Percentiles rank a stretch among this genome's conserved stretches.
These are phyloP conservation scores for Talaromyces adpressus DNA, from an alignment of 495 filamentous ascomycete species.

Conservation along the genomic window DNA sequence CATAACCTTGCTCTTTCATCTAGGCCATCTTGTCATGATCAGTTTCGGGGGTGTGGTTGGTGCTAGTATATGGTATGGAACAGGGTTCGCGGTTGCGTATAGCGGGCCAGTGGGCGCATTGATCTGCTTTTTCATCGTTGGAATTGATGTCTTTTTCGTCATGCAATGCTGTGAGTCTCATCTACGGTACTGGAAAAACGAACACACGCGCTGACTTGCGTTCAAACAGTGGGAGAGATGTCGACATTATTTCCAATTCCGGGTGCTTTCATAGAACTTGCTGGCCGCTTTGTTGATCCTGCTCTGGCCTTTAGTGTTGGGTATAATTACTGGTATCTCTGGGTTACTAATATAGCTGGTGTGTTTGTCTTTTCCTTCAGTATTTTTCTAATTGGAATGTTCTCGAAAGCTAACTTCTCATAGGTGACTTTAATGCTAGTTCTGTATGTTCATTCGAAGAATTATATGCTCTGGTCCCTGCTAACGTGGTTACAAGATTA, in stretches of 20 bases:
- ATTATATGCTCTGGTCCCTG: slow-evolving; percentile 60
- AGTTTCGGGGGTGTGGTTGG: slow-evolving; percentile 31
- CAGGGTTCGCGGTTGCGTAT: slow-evolving; percentile 51
- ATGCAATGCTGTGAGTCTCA: slow-evolving; percentile 25
- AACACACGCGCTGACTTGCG: not conserved
- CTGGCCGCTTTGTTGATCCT: slow-evolving; percentile 48
- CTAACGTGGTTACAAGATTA: slow-evolving; percentile 66
- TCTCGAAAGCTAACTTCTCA: slow-evolving; percentile 13
- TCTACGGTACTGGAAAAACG: not conserved
- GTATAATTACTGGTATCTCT: slow-evolving; percentile 54
- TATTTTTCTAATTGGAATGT: slow-evolving; percentile 43
- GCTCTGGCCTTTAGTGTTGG: slow-evolving; percentile 46
- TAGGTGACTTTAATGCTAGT: slow-evolving; percentile 31
- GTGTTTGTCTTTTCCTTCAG: slow-evolving; percentile 10
- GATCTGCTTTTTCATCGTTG: slow-evolving; percentile 57
- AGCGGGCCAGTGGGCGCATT: slow-evolving; percentile 57
- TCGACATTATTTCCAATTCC: slow-evolving; percentile 48
- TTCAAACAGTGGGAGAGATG: slow-evolving; percentile 44
- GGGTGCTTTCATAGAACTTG: slow-evolving; percentile 50
- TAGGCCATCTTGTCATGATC: not conserved
- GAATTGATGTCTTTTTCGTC: slow-evolving; percentile 57
- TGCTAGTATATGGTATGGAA: slow-evolving; percentile 43
- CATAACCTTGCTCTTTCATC: not conserved
- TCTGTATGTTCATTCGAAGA: slow-evolving; percentile 39
- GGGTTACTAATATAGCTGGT: slow-evolving; percentile 34